These are phyloP conservation scores for Isatis lusitanica DNA, from an alignment of 441 rosid species.

Conservation along the genomic window DNA sequence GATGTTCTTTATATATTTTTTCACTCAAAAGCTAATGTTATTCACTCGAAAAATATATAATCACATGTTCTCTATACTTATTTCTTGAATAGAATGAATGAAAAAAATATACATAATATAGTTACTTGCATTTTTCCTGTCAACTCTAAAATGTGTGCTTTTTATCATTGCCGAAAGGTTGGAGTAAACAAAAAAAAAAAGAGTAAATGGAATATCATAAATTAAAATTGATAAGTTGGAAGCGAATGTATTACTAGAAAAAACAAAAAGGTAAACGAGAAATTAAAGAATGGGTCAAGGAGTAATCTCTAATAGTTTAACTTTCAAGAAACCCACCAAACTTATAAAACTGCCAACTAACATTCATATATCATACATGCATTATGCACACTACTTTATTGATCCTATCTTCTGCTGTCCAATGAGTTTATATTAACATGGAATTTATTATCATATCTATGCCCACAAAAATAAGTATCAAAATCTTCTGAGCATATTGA, in stretches of 20 bases:
- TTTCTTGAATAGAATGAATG: no score
- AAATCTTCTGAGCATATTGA: neutral
- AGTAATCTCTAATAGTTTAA: constrained; percentile 30
- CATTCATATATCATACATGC: constrained; percentile 26
- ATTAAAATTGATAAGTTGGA: no score
- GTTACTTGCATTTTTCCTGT: no score
- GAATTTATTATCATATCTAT: neutral
- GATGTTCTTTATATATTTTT: neutral
- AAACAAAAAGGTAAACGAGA: neutral
- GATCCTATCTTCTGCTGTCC: constrained; percentile 27
- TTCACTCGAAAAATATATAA: no score
- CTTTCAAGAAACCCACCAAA: constrained; percentile 34
- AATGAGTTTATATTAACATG: constrained; percentile 20
- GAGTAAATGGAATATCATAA: no score
- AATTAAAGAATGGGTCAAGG: constrained; percentile 3
- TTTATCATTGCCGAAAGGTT: neutral
- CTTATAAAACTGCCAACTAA: constrained; percentile 39
- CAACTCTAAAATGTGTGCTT: neutral
- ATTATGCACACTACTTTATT: constrained; percentile 26
- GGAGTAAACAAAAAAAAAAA: neutral
- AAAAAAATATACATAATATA: no score
- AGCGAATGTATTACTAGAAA: neutral
- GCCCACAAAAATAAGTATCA: neutral
- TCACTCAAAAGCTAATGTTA: no score
- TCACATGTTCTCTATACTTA: no score